Conservation (phyloP, 345 rosid species). For the Cardamine resedifolia region DNA sequence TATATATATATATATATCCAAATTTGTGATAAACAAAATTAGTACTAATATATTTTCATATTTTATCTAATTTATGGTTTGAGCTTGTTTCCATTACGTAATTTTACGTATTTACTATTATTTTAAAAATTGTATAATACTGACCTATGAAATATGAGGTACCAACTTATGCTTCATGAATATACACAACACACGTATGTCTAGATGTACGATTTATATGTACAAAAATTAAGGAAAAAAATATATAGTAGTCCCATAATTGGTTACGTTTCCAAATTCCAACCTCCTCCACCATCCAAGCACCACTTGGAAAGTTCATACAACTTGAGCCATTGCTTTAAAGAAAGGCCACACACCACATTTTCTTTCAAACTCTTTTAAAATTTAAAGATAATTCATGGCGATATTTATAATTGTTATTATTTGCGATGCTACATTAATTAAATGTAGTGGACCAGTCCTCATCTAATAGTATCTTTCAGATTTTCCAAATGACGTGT, state of each 20-base stretch:
- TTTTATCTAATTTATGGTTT: background rate
- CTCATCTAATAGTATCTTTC: conserved; percentile 23
- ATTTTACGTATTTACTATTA: background rate
- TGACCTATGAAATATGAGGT: background rate
- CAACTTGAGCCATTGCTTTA: conserved; percentile 40
- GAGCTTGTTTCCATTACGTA: background rate
- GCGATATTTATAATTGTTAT: conserved; percentile 23
- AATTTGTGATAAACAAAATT: background rate
- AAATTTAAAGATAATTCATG: conserved; percentile 28
- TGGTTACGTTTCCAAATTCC: conserved; percentile 29
- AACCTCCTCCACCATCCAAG: conserved; percentile 34
- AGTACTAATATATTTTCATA: background rate
- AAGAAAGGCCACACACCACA: conserved; percentile 26
- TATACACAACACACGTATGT: background rate
- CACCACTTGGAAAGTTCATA: conserved; percentile 42
- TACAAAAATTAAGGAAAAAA: background rate
- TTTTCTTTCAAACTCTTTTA: conserved; percentile 30
- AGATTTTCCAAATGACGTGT: background rate
- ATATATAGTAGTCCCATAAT: conserved; percentile 8
- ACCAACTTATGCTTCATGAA: conserved; percentile 6
- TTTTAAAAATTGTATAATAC: background rate
- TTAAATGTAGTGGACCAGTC: conserved; percentile 25
- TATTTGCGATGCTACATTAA: conserved; percentile 21
- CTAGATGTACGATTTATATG: background rate
- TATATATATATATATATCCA: background rate